phyloP scores from a whole-genome alignment of 192 early-diverging fungal genomes.

The Gamsiella multidivaricata region DNA sequence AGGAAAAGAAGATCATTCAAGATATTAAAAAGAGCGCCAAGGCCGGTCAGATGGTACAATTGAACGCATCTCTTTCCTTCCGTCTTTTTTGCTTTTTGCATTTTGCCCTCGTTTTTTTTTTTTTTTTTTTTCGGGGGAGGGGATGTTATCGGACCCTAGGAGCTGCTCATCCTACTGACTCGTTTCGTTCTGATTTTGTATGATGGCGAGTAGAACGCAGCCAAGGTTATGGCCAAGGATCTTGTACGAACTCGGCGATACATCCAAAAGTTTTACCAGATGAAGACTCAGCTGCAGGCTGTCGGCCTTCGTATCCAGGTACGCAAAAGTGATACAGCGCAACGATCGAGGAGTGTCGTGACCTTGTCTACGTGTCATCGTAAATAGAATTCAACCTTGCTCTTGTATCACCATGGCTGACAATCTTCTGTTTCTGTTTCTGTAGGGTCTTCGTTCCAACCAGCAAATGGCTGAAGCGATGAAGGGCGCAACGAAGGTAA shows the following conservation, averaged over 20 bases:
- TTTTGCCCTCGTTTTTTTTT: constrained; percentile 10
- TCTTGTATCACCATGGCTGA: not conserved
- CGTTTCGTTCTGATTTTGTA: not conserved
- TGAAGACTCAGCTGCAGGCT: constrained; percentile 94
- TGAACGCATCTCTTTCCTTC: too few species aligned
- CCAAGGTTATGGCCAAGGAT: constrained; percentile 98
- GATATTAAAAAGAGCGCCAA: constrained; percentile 96
- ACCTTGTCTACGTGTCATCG: too few species aligned
- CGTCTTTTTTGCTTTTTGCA: too few species aligned
- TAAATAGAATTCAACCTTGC: not conserved
- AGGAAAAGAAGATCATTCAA: constrained; percentile 94
- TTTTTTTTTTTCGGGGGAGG: constrained; percentile 21
- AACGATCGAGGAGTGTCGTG: too few species aligned
- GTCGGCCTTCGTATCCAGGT: constrained; percentile 90
- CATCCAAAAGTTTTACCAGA: constrained; percentile 96
- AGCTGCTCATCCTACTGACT: not conserved
- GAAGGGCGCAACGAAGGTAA: constrained; percentile 88
- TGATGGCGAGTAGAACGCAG: constrained; percentile 68
- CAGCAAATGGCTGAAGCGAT: constrained; percentile 97
- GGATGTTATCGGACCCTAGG: too few species aligned
- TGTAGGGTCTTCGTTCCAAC: constrained; percentile 88
- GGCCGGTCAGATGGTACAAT: constrained; percentile 85
- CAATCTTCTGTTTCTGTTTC: constrained; percentile 3
- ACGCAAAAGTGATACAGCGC: constrained; percentile 9
- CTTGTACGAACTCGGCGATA: constrained; percentile 93